Evolutionary conservation across 2,329 filamentous ascomycete species (phyloP).

Genomic region (Chaetomiaceae sp.): DNA sequence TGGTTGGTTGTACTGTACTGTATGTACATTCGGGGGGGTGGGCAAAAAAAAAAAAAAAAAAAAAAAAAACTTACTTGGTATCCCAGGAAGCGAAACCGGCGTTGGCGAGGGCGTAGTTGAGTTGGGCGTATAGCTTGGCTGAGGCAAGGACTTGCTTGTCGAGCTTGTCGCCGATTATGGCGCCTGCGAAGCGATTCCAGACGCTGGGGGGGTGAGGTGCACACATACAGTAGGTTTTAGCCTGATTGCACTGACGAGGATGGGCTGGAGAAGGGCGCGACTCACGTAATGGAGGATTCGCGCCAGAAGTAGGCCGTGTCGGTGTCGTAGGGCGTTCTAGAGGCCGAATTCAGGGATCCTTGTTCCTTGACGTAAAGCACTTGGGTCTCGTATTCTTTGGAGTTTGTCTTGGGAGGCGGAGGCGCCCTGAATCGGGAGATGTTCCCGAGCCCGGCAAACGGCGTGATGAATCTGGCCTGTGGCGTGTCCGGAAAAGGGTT

Average conservation of each 20-base stretch:
- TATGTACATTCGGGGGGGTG: too few species aligned
- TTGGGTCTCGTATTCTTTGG: slow-evolving; percentile 15
- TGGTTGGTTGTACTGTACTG: too few species aligned
- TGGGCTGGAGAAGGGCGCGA: too few species aligned
- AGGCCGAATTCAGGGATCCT: slow-evolving; percentile 19
- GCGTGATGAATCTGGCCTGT: slow-evolving; percentile 18
- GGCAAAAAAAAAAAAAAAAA: neutral
- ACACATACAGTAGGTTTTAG: neutral
- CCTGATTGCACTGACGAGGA: too few species aligned
- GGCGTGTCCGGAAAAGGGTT: slow-evolving; percentile 19
- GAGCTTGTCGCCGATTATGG: slow-evolving; percentile 16
- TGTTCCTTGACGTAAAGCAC: slow-evolving; percentile 19
- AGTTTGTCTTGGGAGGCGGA: slow-evolving; percentile 18
- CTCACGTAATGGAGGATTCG: slow-evolving; percentile 23
- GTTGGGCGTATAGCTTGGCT: slow-evolving; percentile 26
- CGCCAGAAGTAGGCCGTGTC: slow-evolving; percentile 26
- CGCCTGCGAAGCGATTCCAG: slow-evolving; percentile 24
- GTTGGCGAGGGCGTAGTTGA: slow-evolving; percentile 27
- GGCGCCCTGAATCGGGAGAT: slow-evolving; percentile 19
- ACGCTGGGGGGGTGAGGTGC: neutral
- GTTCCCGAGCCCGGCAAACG: slow-evolving; percentile 21
- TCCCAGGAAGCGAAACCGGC: slow-evolving; percentile 24
- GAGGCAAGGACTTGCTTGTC: slow-evolving; percentile 18
- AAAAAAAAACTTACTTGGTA: slow-evolving; percentile 15
- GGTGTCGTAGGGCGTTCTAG: slow-evolving; percentile 18